Base-by-base conservation (phyloP, 768 basidiomycete genomes). In the Cantharellus cinnabarinus region DNA sequence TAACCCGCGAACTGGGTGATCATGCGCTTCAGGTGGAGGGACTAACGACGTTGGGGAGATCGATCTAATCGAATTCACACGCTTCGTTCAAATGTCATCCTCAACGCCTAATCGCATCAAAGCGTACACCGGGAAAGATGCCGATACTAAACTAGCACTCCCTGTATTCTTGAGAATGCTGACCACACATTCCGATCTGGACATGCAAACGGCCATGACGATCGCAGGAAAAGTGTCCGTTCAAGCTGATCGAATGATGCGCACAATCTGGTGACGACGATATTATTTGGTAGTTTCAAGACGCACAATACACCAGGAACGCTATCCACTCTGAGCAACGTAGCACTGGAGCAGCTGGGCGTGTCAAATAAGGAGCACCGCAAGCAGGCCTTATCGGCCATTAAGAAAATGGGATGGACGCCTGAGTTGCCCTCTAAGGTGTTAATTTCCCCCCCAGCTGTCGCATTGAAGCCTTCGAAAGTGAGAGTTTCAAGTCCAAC, bases 161-260 rank as follows among this genome's bases (percentile, higher is more conserved):
- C 81, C 82, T 2, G 72, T 71, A 29, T 87, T 83, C 65, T 71
- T 89, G 35, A 81, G 86, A 67, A 62, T 82, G 5, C 71, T 88
- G 35, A 80, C 81, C 65, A 52, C 62, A 10, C 20, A 29, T 29
- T 76, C 77, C 60, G 73, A 76, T 65, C 68, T 87, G 0, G 69
- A 80, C 1, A 73, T 83, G 58, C 65, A 74, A 41, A 79, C 81
- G 63, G 84, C 86, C 10, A 87, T 90, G 75, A 69, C 73, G 10
- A 68, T 84, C 35, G 77, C 85, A 42, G 75, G 76, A 59, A 85
- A 85, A 75, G 73, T 84, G 85, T 84, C 60, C 60, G 76, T 69
- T 29, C 10, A 10, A 10, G 10, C 29, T 29, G 44, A 10, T 48
- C 44, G 44, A 48, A 29, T 48, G 44, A 10, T 29, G 44, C 10